Base-by-base conservation (phyloP, 805 yeast genomes). In the Komagataella kurtzmanii region DNA sequence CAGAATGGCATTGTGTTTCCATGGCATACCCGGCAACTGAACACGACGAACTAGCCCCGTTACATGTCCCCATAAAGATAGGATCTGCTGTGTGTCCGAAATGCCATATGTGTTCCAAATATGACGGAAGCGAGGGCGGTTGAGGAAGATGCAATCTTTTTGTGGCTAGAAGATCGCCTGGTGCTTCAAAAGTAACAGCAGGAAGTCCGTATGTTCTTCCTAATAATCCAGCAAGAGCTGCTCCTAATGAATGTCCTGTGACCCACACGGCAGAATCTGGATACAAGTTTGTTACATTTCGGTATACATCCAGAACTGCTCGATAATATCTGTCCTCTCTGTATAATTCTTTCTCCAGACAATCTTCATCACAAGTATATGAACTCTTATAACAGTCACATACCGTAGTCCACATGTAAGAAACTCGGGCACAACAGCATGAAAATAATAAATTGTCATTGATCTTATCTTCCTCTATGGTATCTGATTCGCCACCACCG, bases 71-170 rank as follows among this genome's bases (percentile, higher is more conserved):
- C 91, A 90, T 85, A 61, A 75, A 93, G 1, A 93, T 87, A 1
- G 99, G 99, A 64, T 93, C 99, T 0, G 97, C 98, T 1, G 93
- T 93, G 64, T 93, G 91, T 2, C 99, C 99, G 62, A 93, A 70
- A 63, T 93, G 97, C 95, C 95, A 93, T 7, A 93, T 77, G 56
- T 87, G 83, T 59, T 90, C 97, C 67, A 79, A 69, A 59, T 82
- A 77, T 6, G 71, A 67, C 0, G 96, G 90, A 12, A 87, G 63
- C 1, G 96, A 96, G 0, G 99, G 99, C 1, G 98, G 95, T 69
- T 78, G 76, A 0, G 99, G 99, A 49, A 93, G 73, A 67, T 90
- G 97, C 48, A 93, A 71, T 57, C 99, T 75, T 58, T 75, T 75
- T 0, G 93, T 78, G 1, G 99, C 93, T 52, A 93, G 68, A 61